phyloP scores from a whole-genome alignment of 345 rosid genomes.

The Salix exigua region DNA sequence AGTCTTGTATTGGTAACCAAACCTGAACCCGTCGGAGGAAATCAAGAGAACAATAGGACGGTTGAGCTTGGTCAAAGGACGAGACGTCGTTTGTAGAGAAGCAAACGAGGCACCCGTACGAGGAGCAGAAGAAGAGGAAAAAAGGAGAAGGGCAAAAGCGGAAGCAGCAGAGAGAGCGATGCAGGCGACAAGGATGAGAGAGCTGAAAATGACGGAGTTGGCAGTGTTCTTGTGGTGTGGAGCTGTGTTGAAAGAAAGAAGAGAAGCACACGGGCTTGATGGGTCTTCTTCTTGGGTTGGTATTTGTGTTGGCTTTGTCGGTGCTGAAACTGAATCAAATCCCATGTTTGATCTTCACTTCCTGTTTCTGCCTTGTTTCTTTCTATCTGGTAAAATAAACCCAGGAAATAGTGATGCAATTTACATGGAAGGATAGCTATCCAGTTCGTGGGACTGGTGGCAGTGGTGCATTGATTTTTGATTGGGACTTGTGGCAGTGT shows the following conservation, averaged over 20 bases:
- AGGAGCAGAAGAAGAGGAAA: slow-evolving; percentile 24
- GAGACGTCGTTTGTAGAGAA: slow-evolving; percentile 30
- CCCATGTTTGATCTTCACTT: slow-evolving; percentile 31
- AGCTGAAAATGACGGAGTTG: slow-evolving; percentile 43
- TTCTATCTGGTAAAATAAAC: not conserved
- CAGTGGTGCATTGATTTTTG: too few relatives aligned
- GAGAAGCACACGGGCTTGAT: slow-evolving; percentile 42
- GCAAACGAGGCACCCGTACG: not conserved
- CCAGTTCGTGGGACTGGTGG: not conserved
- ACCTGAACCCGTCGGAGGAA: slow-evolving; percentile 91
- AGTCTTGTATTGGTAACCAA: slow-evolving; percentile 89
- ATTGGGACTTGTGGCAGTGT: too few relatives aligned
- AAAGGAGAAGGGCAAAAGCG: slow-evolving; percentile 68
- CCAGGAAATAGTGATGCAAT: not conserved
- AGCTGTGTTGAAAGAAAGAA: slow-evolving; percentile 49
- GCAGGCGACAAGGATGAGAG: slow-evolving; percentile 54
- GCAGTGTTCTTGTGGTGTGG: slow-evolving; percentile 23
- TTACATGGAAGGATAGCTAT: not conserved
- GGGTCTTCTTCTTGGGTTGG: slow-evolving; percentile 46
- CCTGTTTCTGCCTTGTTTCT: not conserved
- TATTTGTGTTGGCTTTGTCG: slow-evolving; percentile 33
- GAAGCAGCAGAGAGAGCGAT: slow-evolving; percentile 66
- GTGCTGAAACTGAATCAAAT: slow-evolving; percentile 27
- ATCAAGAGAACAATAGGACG: slow-evolving; percentile 70
- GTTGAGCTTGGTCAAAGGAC: slow-evolving; percentile 57